Percentiles rank a stretch among this genome's conserved stretches.
phyloP scores from a whole-genome alignment of 768 basidiomycete genomes.

The Naganishia friedmannii region DNA sequence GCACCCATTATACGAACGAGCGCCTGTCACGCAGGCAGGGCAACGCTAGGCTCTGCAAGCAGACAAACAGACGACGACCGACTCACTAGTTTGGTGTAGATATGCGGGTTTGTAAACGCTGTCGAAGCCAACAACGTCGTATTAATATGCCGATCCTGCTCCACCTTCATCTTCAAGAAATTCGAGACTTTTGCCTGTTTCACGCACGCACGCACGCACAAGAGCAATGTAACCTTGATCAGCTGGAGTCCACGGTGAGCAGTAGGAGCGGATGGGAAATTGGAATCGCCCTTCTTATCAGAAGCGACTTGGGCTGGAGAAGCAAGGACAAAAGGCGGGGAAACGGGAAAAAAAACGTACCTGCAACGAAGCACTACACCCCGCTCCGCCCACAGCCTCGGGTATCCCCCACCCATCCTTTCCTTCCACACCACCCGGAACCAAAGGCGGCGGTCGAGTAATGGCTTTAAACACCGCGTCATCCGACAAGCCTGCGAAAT shows the following conservation, averaged over 20 bases:
- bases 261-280: no score
- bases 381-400: not conserved
- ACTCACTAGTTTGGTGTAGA: slow-evolving; percentile 79
- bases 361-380: slow-evolving; percentile 13
- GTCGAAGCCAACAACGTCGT: slow-evolving; percentile 89
- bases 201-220: not conserved
- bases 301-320: no score
- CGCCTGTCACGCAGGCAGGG: no score
- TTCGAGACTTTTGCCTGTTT: slow-evolving; percentile 72
- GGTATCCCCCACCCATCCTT: slow-evolving; percentile 52
- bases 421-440: no score
- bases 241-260: not conserved
- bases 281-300: no score
- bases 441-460: slow-evolving; percentile 33
- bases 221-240: not conserved
- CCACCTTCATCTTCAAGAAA: slow-evolving; percentile 70
- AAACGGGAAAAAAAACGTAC: not conserved
- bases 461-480: slow-evolving; percentile 39
- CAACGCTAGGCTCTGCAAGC: no score
- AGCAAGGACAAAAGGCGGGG: no score
- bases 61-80: no score
- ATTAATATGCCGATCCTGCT: slow-evolving; percentile 84
- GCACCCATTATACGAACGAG: no score
- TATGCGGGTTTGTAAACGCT: slow-evolving; percentile 90
- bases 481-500: slow-evolving; percentile 37